These are phyloP conservation scores for Gymnopilus dilepis DNA, from an alignment of 768 basidiomycete species.

Conservation along the genomic window DNA sequence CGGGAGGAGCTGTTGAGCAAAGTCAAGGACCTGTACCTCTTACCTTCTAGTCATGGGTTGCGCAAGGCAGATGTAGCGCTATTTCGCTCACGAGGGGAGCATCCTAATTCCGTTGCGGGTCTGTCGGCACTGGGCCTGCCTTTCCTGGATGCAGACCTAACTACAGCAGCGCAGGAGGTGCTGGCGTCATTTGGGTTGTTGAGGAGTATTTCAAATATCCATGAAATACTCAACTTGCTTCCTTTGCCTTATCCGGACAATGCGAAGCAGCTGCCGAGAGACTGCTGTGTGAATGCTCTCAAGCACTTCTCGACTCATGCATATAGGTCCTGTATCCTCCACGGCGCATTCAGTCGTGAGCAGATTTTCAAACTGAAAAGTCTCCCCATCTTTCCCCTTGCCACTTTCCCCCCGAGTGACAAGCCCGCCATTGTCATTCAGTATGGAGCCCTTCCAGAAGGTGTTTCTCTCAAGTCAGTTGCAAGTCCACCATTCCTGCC, in stretches of 20 bases:
- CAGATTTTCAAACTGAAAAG: slow-evolving; percentile 18
- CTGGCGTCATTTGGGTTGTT: slow-evolving; percentile 25
- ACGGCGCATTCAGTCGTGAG: slow-evolving; percentile 14
- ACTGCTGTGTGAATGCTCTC: slow-evolving; percentile 16
- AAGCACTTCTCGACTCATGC: slow-evolving; percentile 18
- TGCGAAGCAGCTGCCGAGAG: slow-evolving; percentile 5
- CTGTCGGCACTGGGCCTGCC: slow-evolving; percentile 37
- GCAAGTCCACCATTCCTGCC: slow-evolving; percentile 30
- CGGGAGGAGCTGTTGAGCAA: slow-evolving; percentile 27
- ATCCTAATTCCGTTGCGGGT: slow-evolving; percentile 24
- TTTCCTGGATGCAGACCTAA: slow-evolving; percentile 38
- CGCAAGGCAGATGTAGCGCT: slow-evolving; percentile 29
- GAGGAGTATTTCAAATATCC: slow-evolving; percentile 32
- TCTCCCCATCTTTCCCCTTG: slow-evolving; percentile 37
- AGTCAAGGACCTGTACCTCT: slow-evolving; percentile 30
- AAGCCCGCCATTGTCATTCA: background rate
- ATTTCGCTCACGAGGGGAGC: slow-evolving; percentile 32
- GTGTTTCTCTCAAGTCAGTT: slow-evolving; percentile 10
- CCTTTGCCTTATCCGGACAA: background rate
- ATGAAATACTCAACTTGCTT: slow-evolving; percentile 36
- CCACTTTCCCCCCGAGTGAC: slow-evolving; percentile 18
- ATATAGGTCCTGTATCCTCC: background rate
- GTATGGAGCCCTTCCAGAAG: slow-evolving; percentile 16
- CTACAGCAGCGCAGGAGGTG: slow-evolving; percentile 21
- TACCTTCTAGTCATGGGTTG: slow-evolving; percentile 40